Conservation (phyloP, 1,284 basidiomycete genomes). For the Stereum hirsutum region DNA sequence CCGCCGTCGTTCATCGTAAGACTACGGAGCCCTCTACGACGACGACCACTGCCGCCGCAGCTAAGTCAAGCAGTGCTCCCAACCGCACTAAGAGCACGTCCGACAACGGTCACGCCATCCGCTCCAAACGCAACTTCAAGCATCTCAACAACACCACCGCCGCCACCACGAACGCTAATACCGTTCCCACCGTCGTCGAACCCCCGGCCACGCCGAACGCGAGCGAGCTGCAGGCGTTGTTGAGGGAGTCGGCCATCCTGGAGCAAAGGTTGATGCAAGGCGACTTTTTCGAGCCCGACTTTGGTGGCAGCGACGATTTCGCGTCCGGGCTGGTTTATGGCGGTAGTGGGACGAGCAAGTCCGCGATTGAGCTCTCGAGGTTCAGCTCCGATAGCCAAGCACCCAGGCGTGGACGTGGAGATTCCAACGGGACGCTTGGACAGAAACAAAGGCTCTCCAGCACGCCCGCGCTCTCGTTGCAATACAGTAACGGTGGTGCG, state of each 20-base stretch:
- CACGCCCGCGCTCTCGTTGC: conserved; percentile 9
- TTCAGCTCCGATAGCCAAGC: not conserved
- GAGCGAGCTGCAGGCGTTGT: conserved; percentile 8
- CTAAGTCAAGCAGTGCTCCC: conserved; percentile 9
- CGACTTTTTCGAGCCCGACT: conserved; percentile 1
- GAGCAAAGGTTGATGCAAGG: conserved; percentile 10
- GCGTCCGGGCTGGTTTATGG: not conserved
- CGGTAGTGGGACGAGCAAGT: not conserved
- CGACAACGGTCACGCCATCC: conserved; percentile 7
- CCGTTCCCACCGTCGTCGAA: no score
- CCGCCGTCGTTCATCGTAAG: conserved; percentile 12
- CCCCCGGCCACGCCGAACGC: conserved; percentile 8
- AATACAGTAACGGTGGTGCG: conserved; percentile 4
- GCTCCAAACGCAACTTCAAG: conserved; percentile 15
- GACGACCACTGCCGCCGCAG: conserved; percentile 7
- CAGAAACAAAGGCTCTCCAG: not conserved
- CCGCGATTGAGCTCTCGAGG: no score
- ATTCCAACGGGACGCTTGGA: not conserved
- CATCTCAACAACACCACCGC: conserved; percentile 10
- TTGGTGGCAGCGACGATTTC: conserved; percentile 2
- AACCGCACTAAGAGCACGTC: conserved; percentile 2
- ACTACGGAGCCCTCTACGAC: conserved; percentile 9
- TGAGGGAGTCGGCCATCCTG: conserved; percentile 13
- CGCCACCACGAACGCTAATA: no score
- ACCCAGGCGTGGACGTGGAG: not conserved